These are phyloP conservation scores for Delonix regia DNA, from an alignment of 306 rosid species.

Conservation along the genomic window DNA sequence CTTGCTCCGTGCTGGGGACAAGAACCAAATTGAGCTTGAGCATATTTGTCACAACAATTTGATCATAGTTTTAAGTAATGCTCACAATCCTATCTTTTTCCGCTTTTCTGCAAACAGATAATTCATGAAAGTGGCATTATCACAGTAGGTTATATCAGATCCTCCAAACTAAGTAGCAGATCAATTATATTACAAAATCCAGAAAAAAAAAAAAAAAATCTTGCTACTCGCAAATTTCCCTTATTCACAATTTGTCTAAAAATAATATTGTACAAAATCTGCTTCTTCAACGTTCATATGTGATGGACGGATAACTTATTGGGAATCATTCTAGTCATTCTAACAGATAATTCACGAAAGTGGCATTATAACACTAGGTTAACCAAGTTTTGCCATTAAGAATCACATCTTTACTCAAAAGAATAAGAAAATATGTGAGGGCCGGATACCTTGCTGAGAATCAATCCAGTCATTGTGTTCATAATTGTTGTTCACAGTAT, in stretches of 20 bases:
- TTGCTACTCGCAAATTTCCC: neutral
- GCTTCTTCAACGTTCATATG: neutral
- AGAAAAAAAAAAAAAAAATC: neutral
- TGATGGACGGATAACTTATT: no score
- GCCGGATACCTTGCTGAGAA: neutral
- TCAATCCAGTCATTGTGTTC: neutral
- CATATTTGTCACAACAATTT: neutral
- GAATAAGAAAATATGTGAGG: neutral
- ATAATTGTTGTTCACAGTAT: neutral
- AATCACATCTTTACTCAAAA: neutral
- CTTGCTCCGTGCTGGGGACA: neutral
- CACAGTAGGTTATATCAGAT: neutral
- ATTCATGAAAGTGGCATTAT: constrained; percentile 12
- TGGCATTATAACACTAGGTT: neutral
- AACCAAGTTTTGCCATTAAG: neutral
- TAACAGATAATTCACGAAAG: constrained; percentile 20
- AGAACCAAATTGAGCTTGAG: constrained; percentile 23
- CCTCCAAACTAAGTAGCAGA: neutral
- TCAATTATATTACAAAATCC: neutral
- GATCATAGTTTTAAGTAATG: neutral
- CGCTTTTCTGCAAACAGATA: neutral
- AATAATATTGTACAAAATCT: neutral
- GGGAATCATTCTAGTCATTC: no score
- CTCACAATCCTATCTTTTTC: neutral
- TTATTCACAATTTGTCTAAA: neutral